These are phyloP conservation scores for Colletotrichum sp. DNA, from an alignment of 2,329 filamentous ascomycete genomes.

Conservation along the genomic window DNA sequence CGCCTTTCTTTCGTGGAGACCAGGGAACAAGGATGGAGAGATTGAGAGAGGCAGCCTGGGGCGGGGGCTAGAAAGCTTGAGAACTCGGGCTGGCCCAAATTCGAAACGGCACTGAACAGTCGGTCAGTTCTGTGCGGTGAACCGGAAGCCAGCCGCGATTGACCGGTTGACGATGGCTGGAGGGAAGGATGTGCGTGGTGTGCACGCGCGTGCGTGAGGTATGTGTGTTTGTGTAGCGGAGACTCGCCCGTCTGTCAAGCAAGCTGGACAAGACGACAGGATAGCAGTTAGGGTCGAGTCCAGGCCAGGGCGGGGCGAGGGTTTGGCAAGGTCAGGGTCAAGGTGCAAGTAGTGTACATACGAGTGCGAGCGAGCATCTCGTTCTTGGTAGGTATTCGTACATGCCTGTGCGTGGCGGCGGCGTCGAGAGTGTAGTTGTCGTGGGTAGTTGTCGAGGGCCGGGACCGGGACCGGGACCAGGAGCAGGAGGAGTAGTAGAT, in stretches of 20 bases:
- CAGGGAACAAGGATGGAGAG: neutral
- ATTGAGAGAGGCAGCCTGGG: neutral
- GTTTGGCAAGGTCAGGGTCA: neutral
- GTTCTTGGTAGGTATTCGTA: neutral
- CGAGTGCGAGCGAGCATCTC: neutral
- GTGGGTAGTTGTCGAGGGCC: neutral
- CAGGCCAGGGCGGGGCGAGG: neutral
- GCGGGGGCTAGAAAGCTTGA: neutral
- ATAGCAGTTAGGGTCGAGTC: neutral
- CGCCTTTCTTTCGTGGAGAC: neutral
- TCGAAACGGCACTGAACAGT: constrained; percentile 9
- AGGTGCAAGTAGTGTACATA: neutral
- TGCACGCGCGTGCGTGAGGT: neutral
- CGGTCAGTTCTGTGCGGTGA: constrained; percentile 6
- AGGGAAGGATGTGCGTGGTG: neutral
- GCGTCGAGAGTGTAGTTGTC: neutral
- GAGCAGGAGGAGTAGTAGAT: neutral
- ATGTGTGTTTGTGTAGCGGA: neutral
- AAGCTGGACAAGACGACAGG: neutral
- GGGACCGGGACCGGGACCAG: neutral
- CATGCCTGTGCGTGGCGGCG: neutral
- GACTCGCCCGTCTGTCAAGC: neutral
- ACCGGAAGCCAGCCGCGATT: constrained; percentile 6
- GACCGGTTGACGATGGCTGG: neutral
- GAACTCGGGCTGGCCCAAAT: neutral